phyloP scores from a whole-genome alignment of 2,329 filamentous ascomycete species.

The Bipolaris zeicola region DNA sequence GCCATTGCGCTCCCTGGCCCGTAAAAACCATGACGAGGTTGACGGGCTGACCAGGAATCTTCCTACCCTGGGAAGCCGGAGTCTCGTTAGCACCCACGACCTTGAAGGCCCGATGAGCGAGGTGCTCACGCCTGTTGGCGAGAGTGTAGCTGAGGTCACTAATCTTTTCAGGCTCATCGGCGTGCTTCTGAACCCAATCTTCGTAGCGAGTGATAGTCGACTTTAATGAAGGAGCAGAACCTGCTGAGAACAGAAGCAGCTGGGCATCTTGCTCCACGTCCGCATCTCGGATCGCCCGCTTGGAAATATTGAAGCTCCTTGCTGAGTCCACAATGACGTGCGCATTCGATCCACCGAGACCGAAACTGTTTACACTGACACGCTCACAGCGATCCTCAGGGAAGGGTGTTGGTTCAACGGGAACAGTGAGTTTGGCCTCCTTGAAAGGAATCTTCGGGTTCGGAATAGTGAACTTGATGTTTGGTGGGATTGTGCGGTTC shows the following conservation, averaged over 20 bases:
- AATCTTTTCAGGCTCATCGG: not conserved
- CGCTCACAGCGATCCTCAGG: slow-evolving; percentile 10
- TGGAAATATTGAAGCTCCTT: not conserved
- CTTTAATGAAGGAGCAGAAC: slow-evolving; percentile 17
- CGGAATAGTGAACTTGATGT: slow-evolving; percentile 25
- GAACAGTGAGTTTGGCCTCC: slow-evolving; percentile 15
- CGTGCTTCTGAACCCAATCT: not conserved
- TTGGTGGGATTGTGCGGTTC: slow-evolving; percentile 38
- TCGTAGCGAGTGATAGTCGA: not conserved
- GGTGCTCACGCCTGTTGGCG: slow-evolving; percentile 14
- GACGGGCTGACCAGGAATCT: not conserved
- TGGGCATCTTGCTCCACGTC: slow-evolving; percentile 2
- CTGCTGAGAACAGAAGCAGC: slow-evolving; percentile 26
- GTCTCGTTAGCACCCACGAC: not conserved
- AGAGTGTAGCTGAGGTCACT: slow-evolving; percentile 25
- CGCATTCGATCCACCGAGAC: slow-evolving; percentile 19
- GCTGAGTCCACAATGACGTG: slow-evolving; percentile 22
- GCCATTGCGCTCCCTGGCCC: slow-evolving; percentile 35
- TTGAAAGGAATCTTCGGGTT: slow-evolving; percentile 25
- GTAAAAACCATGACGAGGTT: slow-evolving; percentile 30
- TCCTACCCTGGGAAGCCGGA: not conserved
- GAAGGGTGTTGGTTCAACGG: slow-evolving; percentile 12
- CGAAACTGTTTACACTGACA: slow-evolving; percentile 22
- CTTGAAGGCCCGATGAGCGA: slow-evolving; percentile 15
- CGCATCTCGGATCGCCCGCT: not conserved